These are phyloP conservation scores for Akanthomyces uredinophilus DNA, from an alignment of 2,329 filamentous ascomycete species.

Conservation along the genomic window DNA sequence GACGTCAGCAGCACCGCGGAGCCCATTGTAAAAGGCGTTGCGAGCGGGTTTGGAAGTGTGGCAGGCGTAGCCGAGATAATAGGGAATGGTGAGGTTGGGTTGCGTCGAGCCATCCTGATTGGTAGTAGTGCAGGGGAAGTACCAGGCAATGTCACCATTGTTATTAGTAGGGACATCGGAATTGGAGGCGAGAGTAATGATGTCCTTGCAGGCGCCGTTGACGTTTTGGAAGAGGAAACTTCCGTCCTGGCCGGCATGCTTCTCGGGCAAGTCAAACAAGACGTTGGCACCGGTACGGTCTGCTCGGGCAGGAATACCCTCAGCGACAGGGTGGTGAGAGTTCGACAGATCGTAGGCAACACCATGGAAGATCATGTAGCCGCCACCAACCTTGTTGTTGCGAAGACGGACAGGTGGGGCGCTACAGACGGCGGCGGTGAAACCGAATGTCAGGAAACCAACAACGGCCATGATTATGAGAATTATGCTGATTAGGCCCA, in stretches of 20 bases:
- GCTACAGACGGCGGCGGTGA: constrained; percentile 83
- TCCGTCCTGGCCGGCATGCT: constrained; percentile 82
- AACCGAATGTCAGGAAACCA: constrained; percentile 94
- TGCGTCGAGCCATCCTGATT: constrained; percentile 86
- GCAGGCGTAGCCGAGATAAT: constrained; percentile 82
- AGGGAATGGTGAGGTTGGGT: constrained; percentile 67
- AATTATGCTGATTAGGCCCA: constrained; percentile 93
- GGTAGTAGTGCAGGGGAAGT: constrained; percentile 88
- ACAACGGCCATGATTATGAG: constrained; percentile 80
- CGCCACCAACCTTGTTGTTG: constrained; percentile 72
- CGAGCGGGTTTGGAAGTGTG: constrained; percentile 71
- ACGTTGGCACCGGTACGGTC: constrained; percentile 64
- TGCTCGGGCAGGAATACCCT: constrained; percentile 60
- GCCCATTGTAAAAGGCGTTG: constrained; percentile 65
- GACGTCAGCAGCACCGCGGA: constrained; percentile 72
- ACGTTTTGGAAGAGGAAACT: constrained; percentile 99
- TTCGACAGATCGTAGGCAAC: constrained; percentile 75
- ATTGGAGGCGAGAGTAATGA: constrained; percentile 66
- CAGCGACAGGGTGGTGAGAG: constrained; percentile 74
- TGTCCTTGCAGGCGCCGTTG: constrained; percentile 89
- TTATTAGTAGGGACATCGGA: constrained; percentile 77
- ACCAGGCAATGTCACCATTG: constrained; percentile 79
- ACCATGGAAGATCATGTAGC: constrained; percentile 96
- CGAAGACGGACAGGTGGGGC: constrained; percentile 65
- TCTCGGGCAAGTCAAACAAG: constrained; percentile 76